phyloP scores from a whole-genome alignment of 345 rosid species.

The Rhodamnia argentea region DNA sequence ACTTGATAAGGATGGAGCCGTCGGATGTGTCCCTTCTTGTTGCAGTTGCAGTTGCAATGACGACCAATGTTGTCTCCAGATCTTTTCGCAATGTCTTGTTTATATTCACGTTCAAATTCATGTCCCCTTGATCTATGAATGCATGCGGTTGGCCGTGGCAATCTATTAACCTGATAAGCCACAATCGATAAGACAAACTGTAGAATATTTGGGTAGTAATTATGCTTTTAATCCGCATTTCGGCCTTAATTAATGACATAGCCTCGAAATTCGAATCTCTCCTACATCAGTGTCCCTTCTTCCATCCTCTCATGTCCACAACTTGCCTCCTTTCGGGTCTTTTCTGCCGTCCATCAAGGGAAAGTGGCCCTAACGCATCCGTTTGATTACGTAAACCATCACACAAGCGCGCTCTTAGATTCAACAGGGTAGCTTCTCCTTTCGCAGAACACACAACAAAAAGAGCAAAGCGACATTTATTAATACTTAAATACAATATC shows the following conservation, averaged over 20 bases:
- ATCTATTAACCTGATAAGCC: too few species aligned
- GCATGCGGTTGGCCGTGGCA: neutral
- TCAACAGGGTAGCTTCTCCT: too few species aligned
- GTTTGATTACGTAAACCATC: neutral
- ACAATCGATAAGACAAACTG: too few species aligned
- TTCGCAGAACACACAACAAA: too few species aligned
- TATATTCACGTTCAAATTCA: neutral
- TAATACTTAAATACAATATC: too few species aligned
- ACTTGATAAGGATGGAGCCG: neutral
- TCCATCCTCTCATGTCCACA: neutral
- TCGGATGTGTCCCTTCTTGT: neutral
- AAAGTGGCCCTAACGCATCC: neutral
- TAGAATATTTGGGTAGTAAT: too few species aligned
- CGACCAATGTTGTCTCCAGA: neutral
- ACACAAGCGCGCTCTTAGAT: neutral
- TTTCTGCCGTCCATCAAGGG: neutral
- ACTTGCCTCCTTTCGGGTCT: neutral
- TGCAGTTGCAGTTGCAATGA: neutral
- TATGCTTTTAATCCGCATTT: too few species aligned
- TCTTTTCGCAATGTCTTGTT: neutral
- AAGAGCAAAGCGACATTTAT: too few species aligned
- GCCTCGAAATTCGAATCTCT: neutral
- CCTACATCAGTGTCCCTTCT: neutral
- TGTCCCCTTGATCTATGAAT: neutral
- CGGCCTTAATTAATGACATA: neutral